A percentile compares a stretch with the other conserved stretches of the same genome.
phyloP scores from a whole-genome alignment of 2,329 filamentous ascomycete species.

The Monilinia laxa region DNA sequence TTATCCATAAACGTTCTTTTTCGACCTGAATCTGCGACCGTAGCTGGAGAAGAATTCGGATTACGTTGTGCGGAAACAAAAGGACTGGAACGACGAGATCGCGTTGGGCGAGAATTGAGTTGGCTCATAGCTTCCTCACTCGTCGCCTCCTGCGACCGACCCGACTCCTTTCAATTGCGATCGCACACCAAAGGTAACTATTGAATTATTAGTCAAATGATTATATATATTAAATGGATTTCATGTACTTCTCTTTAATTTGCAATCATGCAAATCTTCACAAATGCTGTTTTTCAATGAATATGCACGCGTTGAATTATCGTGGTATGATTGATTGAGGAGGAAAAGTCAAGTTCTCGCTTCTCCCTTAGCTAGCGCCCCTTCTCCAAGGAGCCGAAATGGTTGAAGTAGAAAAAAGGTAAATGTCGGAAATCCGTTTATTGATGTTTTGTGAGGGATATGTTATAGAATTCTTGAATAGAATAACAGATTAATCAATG shows the following conservation, averaged over 20 bases:
- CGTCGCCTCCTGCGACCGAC: conserved; percentile 28
- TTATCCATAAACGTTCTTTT: conserved; percentile 40
- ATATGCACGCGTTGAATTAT: conserved; percentile 29
- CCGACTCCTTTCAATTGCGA: conserved; percentile 32
- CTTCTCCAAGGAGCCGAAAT: conserved; percentile 18
- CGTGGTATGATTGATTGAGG: conserved; percentile 23
- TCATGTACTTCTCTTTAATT: conserved; percentile 32
- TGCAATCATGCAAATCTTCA: conserved; percentile 28
- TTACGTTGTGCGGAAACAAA: conserved; percentile 28
- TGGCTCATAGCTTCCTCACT: conserved; percentile 25
- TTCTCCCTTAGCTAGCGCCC: conserved; percentile 24
- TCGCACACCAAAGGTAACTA: conserved; percentile 30
- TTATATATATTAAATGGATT: conserved; percentile 14
- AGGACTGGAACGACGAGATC: conserved; percentile 38
- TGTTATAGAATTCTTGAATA: background rate
- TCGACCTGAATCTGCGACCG: conserved; percentile 26
- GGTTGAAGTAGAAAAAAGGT: conserved; percentile 11
- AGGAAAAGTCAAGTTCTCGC: conserved; percentile 27
- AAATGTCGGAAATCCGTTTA: background rate
- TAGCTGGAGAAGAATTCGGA: conserved; percentile 24
- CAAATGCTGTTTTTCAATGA: conserved; percentile 27
- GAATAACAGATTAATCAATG: background rate
- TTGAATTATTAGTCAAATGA: conserved; percentile 31
- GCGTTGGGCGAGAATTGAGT: conserved; percentile 33
- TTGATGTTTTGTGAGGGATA: background rate